Evolutionary conservation across 139 green algal genomes (phyloP).

Genomic region (Coccomyxa sp.): DNA sequence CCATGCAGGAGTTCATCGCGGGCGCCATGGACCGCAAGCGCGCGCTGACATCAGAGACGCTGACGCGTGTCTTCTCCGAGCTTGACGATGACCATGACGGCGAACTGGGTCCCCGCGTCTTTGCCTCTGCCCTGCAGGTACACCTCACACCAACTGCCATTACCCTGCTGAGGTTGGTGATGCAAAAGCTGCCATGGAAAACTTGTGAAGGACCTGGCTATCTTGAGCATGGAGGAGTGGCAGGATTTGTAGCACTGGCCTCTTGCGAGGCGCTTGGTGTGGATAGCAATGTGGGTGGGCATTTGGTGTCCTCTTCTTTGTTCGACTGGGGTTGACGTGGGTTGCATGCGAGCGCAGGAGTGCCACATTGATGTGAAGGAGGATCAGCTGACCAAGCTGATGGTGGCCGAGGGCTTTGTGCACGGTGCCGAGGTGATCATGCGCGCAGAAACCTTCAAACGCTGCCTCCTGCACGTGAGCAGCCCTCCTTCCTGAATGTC

Average conservation of each 20-base stretch:
- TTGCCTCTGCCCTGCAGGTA: constrained; percentile 19
- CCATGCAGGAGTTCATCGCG: constrained; percentile 56
- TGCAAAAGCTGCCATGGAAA: not conserved
- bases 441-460: not conserved
- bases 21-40: constrained; percentile 47
- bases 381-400: constrained; percentile 15
- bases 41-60: constrained; percentile 22
- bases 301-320: not conserved
- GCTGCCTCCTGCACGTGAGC: not conserved
- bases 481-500: not conserved
- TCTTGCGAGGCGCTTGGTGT: not conserved
- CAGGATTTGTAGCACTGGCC: too few relatives aligned
- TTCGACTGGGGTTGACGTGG: not conserved
- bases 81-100: constrained; percentile 29
- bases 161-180: not conserved
- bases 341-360: not conserved
- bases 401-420: constrained; percentile 12
- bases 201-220: too few relatives aligned
- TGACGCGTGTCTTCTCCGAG: constrained; percentile 22
- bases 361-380: constrained; percentile 20
- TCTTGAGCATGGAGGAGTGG: too few relatives aligned
- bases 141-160: not conserved
- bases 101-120: constrained; percentile 12
- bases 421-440: not conserved
- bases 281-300: not conserved